A percentile compares a stretch with the other conserved stretches of the same genome.
phyloP scores from a whole-genome alignment of 208 protist genomes.

The Leishmania braziliensis region DNA sequence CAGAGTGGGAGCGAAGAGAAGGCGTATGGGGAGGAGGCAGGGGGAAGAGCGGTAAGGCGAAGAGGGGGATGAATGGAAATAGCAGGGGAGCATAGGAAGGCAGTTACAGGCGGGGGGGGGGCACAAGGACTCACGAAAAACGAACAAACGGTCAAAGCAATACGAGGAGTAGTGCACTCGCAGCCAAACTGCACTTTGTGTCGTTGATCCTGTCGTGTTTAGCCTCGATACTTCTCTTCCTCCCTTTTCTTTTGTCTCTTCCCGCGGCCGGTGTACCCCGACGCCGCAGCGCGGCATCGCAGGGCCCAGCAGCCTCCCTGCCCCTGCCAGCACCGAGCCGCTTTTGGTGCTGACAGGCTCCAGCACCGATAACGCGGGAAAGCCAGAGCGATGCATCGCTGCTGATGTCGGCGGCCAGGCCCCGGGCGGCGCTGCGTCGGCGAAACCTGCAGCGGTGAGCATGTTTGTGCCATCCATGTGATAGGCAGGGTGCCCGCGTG shows the following conservation, averaged over 20 bases:
- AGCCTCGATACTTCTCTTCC: background rate
- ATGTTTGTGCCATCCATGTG: background rate
- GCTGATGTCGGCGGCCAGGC: background rate
- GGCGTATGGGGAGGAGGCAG: background rate
- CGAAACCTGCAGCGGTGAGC: background rate
- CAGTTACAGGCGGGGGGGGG: background rate
- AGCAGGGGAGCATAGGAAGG: background rate
- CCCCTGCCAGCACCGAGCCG: background rate
- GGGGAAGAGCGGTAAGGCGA: background rate
- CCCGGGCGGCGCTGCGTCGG: background rate
- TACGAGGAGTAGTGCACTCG: background rate
- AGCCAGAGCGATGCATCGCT: background rate
- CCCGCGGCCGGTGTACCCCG: background rate
- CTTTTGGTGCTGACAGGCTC: background rate
- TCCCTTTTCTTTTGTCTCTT: background rate
- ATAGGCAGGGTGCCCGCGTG: background rate
- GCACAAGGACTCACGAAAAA: background rate
- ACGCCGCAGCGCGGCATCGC: background rate
- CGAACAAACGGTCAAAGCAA: background rate
- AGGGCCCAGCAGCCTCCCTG: background rate
- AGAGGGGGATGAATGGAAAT: background rate
- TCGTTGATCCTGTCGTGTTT: background rate
- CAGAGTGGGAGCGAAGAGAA: background rate
- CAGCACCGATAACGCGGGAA: background rate
- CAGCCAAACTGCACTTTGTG: background rate